Base-by-base conservation (phyloP, 2,329 filamentous ascomycete genomes). In the Penicillium paneum region DNA sequence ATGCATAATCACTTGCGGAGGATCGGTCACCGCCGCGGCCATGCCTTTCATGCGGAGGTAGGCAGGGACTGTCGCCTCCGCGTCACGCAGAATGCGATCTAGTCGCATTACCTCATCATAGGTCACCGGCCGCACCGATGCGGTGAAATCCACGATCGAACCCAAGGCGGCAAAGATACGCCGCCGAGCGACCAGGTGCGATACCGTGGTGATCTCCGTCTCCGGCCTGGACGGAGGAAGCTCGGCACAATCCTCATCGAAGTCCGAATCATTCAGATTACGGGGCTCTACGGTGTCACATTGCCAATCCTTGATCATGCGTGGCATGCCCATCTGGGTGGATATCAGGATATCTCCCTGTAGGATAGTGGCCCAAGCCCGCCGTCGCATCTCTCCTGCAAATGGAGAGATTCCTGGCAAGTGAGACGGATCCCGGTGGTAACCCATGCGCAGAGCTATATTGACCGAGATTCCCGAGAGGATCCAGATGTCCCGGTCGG, bases 291-390 rank as follows among this genome's bases (percentile, higher is more conserved):
- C 62, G 0, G 82, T 84, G 63, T 88, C 85, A 43, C 78, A 81
- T 52, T 85, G 80, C 54, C 83, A 79, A 21, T 78, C 76, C 43
- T 80, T 74, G 43, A 86, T 76, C 77, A 84, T 82, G 56, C 79
- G 79, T 3, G 85, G 85, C 35, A 88, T 72, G 1, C 85, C 85
- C 62, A 87, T 77, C 62, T 87, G 83, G 64, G 84, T 85, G 0
- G 82, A 79, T 1, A 83, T 77, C 11, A 87, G 71, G 2, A 83
- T 67, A 61, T 88, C 85, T 43, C 85, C 74, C 66, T 85, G 81
- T 2, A 68, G 56, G 3, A 73, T 59, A 21, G 67, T 67, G 7
- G 70, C 67, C 74, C 75, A 78, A 2, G 72, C 52, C 8, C 74
- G 69, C 24, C 74, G 65, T 26, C 75, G 64, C 67, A 77, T 81